Conservation (phyloP, 2,329 filamentous ascomycete genomes). For the Alternaria arbusti region DNA sequence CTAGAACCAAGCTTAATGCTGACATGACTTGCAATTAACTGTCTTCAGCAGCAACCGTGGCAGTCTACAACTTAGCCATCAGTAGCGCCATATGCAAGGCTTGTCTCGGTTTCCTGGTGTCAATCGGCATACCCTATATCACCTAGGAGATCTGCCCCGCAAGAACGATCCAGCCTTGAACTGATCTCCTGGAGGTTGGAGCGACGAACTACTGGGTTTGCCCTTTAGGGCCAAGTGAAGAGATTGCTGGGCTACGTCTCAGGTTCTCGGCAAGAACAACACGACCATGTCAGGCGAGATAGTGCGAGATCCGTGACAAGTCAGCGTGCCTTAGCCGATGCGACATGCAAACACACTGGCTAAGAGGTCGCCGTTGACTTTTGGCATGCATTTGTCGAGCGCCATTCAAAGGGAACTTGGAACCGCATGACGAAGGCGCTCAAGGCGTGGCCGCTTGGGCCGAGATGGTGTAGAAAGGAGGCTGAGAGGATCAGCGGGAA, state of each 20-base stretch:
- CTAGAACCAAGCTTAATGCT: not conserved
- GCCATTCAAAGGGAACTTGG: not conserved
- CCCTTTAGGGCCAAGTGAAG: slow-evolving; percentile 10
- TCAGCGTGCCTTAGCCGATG: not conserved
- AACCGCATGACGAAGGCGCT: not conserved
- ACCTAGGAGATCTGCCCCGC: slow-evolving; percentile 1
- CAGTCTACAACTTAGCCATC: not conserved
- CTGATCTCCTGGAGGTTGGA: not conserved
- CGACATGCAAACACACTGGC: not conserved
- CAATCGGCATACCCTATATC: not conserved
- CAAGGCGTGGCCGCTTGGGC: not conserved
- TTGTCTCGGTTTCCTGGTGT: not conserved
- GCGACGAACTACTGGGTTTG: not conserved
- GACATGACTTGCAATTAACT: not conserved
- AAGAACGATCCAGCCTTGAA: slow-evolving; percentile 10
- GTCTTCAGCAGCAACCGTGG: not conserved
- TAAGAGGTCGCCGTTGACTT: not conserved
- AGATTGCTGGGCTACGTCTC: slow-evolving; percentile 6
- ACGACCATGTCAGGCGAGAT: not conserved
- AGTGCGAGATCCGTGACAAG: not conserved
- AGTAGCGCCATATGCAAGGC: not conserved
- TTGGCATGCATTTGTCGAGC: not conserved
- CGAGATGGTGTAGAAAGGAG: slow-evolving; percentile 3
- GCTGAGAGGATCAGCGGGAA: slow-evolving; percentile 16
- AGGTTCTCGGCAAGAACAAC: slow-evolving; percentile 2